Conservation (phyloP, 768 basidiomycete species). For the Auriscalpium vulgare region DNA sequence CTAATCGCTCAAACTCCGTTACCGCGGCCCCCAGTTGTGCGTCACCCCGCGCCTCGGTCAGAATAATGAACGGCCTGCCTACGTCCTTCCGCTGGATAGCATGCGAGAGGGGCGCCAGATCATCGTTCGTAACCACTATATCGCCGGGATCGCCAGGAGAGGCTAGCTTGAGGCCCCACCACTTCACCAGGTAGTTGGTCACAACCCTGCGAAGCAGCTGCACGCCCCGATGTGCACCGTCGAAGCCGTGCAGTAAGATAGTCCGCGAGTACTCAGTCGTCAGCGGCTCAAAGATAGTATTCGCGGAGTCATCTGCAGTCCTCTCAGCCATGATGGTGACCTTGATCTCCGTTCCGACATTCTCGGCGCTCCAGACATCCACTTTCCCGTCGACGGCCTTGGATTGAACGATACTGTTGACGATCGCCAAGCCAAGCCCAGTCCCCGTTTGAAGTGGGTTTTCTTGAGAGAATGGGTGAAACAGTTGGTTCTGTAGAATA, state of each 20-base stretch:
- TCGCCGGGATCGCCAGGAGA: slow-evolving; percentile 46
- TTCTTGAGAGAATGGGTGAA: slow-evolving; percentile 96
- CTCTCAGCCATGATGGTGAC: slow-evolving; percentile 73
- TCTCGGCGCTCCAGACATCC: slow-evolving; percentile 90
- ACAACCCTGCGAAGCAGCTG: slow-evolving; percentile 59
- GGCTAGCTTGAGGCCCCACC: slow-evolving; percentile 65
- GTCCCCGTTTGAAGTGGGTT: slow-evolving; percentile 91
- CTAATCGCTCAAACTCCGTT: slow-evolving; percentile 66
- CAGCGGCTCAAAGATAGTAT: slow-evolving; percentile 17
- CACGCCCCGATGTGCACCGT: slow-evolving; percentile 51
- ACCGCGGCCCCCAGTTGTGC: slow-evolving; percentile 53
- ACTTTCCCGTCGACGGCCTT: slow-evolving; percentile 85
- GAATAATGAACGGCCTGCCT: slow-evolving; percentile 61
- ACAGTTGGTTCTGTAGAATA: slow-evolving; percentile 71
- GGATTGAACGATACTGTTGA: slow-evolving; percentile 84
- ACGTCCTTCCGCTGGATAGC: slow-evolving; percentile 53
- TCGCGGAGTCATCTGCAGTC: slow-evolving; percentile 28
- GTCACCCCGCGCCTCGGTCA: slow-evolving; percentile 65
- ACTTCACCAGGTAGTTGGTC: slow-evolving; percentile 54
- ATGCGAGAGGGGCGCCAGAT: slow-evolving; percentile 45
- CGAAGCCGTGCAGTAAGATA: slow-evolving; percentile 70
- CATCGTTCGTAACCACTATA: slow-evolving; percentile 79
- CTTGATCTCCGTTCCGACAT: slow-evolving; percentile 85
- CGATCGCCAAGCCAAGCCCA: slow-evolving; percentile 90
- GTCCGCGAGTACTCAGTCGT: slow-evolving; percentile 22